Evolutionary conservation across 805 yeast genomes (phyloP).

Genomic region (Candida verbasci): DNA sequence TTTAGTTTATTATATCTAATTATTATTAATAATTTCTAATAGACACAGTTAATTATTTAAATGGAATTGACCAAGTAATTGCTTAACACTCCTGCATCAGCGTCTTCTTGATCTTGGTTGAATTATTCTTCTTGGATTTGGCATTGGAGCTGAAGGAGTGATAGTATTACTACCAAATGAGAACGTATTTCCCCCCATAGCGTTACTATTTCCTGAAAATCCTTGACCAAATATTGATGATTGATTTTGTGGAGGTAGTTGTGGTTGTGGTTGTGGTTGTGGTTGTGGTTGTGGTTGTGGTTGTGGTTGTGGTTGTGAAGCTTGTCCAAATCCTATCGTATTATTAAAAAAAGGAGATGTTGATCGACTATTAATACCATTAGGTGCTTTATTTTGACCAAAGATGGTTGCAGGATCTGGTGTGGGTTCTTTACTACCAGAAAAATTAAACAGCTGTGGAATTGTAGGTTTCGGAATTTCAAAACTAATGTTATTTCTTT

Average conservation of each 20-base stretch:
- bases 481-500: background rate
- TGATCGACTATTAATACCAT: slow-evolving; percentile 1
- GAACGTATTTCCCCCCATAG: slow-evolving; percentile 3
- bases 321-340: background rate
- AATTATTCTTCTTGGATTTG: slow-evolving; percentile 7
- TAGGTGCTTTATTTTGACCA: slow-evolving; percentile 10
- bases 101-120: slow-evolving; percentile 8
- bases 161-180: slow-evolving; percentile 10
- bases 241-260: slow-evolving; percentile 4
- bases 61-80: too few species aligned
- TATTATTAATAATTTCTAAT: too few species aligned
- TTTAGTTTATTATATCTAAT: too few species aligned
- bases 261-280: slow-evolving; percentile 2
- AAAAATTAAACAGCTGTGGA: slow-evolving; percentile 17
- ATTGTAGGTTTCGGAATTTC: background rate
- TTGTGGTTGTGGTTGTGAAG: background rate
- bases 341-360: slow-evolving; percentile 4
- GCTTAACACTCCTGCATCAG: too few species aligned
- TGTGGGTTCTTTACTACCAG: slow-evolving; percentile 20
- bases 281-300: slow-evolving; percentile 5
- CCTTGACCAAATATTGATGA: background rate
- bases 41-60: too few species aligned
- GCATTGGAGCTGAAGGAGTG: slow-evolving; percentile 4
- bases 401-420: slow-evolving; percentile 32
- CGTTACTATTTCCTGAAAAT: background rate